These are phyloP conservation scores for Annulohypoxylon bovei DNA, from an alignment of 495 filamentous ascomycete species.

Conservation along the genomic window DNA sequence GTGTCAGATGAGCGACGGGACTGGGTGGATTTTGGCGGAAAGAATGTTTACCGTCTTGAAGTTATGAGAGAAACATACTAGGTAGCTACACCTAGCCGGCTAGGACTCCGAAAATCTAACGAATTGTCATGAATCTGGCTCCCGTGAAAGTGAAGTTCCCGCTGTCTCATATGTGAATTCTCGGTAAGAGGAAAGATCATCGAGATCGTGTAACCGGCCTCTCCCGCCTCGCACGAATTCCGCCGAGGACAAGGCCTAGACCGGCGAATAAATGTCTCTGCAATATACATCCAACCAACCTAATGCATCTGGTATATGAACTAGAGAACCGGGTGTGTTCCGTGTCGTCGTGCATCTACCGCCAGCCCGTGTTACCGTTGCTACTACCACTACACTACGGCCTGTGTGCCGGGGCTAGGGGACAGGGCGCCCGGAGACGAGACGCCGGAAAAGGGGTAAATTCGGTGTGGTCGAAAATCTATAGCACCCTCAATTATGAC, in stretches of 20 bases:
- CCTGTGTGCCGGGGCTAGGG: neutral
- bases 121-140: no score
- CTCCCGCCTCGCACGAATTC: neutral
- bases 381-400: neutral
- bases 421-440: neutral
- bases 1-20: neutral
- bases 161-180: neutral
- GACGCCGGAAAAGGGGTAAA: neutral
- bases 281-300: neutral
- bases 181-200: neutral
- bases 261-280: slow-evolving; percentile 10
- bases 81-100: slow-evolving; percentile 1
- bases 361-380: neutral
- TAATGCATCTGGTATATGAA: neutral
- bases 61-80: neutral
- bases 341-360: slow-evolving; percentile 1
- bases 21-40: neutral
- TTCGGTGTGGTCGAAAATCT: neutral
- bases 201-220: slow-evolving; percentile 35
- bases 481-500: neutral
- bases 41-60: neutral
- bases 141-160: neutral
- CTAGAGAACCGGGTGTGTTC: neutral
- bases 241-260: slow-evolving; percentile 13
- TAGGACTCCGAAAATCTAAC: neutral